phyloP scores from a whole-genome alignment of 2,329 filamentous ascomycete genomes.

The Neospermospora avenae region DNA sequence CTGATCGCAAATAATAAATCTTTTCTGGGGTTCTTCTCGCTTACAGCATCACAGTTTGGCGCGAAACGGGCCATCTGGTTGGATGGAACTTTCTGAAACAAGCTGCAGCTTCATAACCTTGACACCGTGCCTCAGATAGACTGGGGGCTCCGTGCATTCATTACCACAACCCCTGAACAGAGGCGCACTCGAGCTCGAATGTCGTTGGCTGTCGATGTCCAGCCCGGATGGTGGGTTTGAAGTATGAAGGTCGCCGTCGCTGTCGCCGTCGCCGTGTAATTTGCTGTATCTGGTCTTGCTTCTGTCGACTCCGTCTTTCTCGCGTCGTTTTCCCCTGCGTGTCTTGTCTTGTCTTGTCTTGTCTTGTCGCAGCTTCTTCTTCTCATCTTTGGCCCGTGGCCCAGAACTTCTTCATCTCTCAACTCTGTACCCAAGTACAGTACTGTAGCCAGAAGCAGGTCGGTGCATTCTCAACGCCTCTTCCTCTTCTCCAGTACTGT shows the following conservation, averaged over 20 bases:
- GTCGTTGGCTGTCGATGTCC: neutral
- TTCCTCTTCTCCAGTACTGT: conserved; percentile 8
- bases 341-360: neutral
- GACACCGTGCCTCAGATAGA: neutral
- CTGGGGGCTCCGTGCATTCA: neutral
- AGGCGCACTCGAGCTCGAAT: neutral
- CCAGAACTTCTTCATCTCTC: neutral
- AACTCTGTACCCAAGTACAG: too few relatives aligned
- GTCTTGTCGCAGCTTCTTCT: conserved; percentile 1
- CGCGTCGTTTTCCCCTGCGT: neutral
- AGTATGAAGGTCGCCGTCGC: neutral
- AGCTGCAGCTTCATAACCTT: neutral
- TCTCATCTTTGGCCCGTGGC: neutral
- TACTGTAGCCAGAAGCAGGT: conserved; percentile 8
- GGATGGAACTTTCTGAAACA: neutral
- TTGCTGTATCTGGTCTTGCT: too few relatives aligned
- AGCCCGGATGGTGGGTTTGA: neutral
- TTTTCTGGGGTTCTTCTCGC: neutral
- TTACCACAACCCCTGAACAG: neutral
- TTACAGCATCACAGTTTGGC: neutral
- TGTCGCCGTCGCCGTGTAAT: neutral
- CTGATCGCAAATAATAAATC: neutral
- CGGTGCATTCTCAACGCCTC: conserved; percentile 2
- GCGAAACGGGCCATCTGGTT: neutral
- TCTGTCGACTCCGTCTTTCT: neutral